Evolutionary conservation across 2,329 filamentous ascomycete genomes (phyloP).

Genomic region (Penicillium freii): DNA sequence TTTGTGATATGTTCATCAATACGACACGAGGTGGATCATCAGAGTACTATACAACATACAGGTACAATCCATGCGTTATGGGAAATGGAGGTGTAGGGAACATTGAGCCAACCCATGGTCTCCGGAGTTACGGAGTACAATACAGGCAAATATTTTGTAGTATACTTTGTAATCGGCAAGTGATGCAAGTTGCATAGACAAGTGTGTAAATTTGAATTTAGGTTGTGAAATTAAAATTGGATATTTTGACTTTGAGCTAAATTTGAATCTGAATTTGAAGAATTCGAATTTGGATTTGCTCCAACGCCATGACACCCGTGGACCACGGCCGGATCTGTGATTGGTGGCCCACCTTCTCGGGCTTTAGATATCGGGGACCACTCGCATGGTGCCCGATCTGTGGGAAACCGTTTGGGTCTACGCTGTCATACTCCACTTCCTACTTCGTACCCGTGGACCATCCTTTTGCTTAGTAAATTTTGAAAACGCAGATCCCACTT

Average conservation of each 20-base stretch:
- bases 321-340: background rate
- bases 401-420: constrained; percentile 23
- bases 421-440: background rate
- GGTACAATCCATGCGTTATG: background rate
- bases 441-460: background rate
- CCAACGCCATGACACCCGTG: background rate
- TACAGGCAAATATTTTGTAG: background rate
- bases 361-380: constrained; percentile 29
- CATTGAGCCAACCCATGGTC: background rate
- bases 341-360: constrained; percentile 20
- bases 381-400: constrained; percentile 25
- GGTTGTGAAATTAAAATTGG: no score
- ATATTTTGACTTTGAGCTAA: background rate
- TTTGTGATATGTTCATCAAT: background rate
- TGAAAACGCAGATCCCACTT: background rate
- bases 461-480: background rate
- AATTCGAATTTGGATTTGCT: constrained; percentile 11
- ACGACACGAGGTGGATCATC: background rate
- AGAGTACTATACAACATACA: background rate
- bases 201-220: no score
- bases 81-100: background rate
- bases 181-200: background rate
- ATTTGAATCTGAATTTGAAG: background rate
- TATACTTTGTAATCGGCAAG: background rate
- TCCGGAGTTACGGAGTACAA: background rate